Conservation (phyloP, 2,329 filamentous ascomycete genomes). For the Fusarium sambucinum region DNA sequence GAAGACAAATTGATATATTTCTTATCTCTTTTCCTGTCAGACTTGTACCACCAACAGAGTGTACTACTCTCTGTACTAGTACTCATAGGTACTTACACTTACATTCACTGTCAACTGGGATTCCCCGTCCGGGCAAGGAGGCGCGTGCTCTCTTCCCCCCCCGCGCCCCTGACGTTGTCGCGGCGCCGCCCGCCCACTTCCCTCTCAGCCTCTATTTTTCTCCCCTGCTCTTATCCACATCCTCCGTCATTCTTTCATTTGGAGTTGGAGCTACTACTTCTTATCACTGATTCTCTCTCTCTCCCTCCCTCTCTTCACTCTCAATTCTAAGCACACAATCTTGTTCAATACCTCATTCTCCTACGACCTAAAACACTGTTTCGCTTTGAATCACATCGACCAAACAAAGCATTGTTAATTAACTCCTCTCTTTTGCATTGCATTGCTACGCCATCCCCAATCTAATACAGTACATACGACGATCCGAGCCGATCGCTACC, state of each 20-base stretch:
- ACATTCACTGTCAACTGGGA: neutral
- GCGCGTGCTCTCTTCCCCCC: constrained; percentile 28
- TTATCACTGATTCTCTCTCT: constrained; percentile 1
- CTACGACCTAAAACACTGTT: neutral
- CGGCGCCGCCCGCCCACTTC: constrained; percentile 35
- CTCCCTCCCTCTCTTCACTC: neutral
- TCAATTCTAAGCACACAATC: constrained; percentile 14
- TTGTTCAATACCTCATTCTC: neutral
- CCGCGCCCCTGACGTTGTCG: constrained; percentile 24
- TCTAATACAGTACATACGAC: constrained; percentile 1
- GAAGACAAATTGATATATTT: too few species aligned
- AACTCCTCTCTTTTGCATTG: neutral
- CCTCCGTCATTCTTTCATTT: constrained; percentile 29
- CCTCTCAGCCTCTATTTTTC: constrained; percentile 10
- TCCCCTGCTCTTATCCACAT: constrained; percentile 17
- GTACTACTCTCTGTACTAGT: too few species aligned
- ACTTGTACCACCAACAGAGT: neutral
- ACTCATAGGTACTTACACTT: too few species aligned
- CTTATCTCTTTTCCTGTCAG: neutral
- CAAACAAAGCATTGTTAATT: constrained; percentile 15
- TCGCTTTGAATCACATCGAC: constrained; percentile 1
- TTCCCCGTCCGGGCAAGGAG: constrained; percentile 33
- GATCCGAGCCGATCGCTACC: constrained; percentile 12
- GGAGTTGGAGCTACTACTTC: constrained; percentile 7
- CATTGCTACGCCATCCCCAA: constrained; percentile 1